phyloP scores from a whole-genome alignment of 192 early-diverging fungal species.

The Mortierella alpina region DNA sequence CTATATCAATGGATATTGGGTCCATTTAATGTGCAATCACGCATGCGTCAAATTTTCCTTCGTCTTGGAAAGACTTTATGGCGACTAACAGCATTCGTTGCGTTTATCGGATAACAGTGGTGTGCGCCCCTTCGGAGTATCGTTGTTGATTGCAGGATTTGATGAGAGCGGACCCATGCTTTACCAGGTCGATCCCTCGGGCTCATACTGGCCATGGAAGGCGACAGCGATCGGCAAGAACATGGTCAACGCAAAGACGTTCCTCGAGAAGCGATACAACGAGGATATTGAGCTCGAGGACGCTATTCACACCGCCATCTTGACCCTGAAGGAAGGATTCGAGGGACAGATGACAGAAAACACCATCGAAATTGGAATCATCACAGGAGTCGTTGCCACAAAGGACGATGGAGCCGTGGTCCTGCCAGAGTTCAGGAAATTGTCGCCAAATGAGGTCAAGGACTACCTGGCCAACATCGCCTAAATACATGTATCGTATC shows the following conservation, averaged over 20 bases:
- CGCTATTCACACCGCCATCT: constrained; percentile 98
- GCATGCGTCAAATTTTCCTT: neutral
- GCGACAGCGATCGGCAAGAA: constrained; percentile 99
- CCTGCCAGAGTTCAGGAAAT: constrained; percentile 83
- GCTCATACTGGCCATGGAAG: constrained; percentile 99
- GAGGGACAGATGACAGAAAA: constrained; percentile 98
- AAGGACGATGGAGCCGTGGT: constrained; percentile 54
- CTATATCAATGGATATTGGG: neutral
- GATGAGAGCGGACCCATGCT: constrained; percentile 92
- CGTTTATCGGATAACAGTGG: constrained; percentile 69
- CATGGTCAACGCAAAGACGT: constrained; percentile 99
- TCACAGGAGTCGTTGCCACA: constrained; percentile 69
- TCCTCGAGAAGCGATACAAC: constrained; percentile 96
- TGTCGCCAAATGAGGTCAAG: constrained; percentile 87
- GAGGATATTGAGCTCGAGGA: constrained; percentile 98
- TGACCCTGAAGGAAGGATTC: constrained; percentile 99
- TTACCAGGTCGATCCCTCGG: constrained; percentile 99
- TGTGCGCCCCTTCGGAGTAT: constrained; percentile 99
- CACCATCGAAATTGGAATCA: constrained; percentile 95
- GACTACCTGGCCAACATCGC: constrained; percentile 98
- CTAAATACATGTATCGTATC: constrained; percentile 37
- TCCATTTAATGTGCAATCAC: neutral
- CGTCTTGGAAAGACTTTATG: neutral
- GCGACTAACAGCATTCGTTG: neutral
- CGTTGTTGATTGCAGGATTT: constrained; percentile 93